Evolutionary conservation across 352 stramenopile species (phyloP).

Genomic region (Thalassiosira hispida): DNA sequence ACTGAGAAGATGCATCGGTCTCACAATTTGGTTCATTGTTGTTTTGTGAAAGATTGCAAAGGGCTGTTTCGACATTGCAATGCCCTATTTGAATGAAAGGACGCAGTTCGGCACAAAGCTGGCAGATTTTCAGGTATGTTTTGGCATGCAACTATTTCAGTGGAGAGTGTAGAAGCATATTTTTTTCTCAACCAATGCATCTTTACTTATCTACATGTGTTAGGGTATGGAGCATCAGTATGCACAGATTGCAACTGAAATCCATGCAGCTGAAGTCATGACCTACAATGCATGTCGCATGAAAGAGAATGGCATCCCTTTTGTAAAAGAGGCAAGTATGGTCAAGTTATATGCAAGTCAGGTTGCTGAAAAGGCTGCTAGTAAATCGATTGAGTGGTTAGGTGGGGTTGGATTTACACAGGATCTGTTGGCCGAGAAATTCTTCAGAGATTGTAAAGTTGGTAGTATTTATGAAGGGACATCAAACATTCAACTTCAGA

Average conservation of each 20-base stretch:
- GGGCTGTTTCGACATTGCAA: slow-evolving; percentile 93
- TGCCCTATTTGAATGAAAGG: slow-evolving; percentile 96
- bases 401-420: slow-evolving; percentile 96
- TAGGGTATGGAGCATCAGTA: slow-evolving; percentile 97
- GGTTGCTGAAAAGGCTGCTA: slow-evolving; percentile 94
- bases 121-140: slow-evolving; percentile 87
- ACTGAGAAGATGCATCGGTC: not conserved
- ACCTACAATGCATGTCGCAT: slow-evolving; percentile 94
- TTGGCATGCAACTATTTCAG: not conserved
- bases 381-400: slow-evolving; percentile 95
- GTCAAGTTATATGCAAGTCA: slow-evolving; percentile 94
- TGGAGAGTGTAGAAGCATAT: not conserved
- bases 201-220: slow-evolving; percentile 60
- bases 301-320: slow-evolving; percentile 93
- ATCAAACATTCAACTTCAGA: slow-evolving; percentile 96
- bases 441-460: slow-evolving; percentile 97
- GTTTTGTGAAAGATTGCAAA: slow-evolving; percentile 81
- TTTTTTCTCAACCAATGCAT: not conserved
- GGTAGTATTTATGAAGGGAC: slow-evolving; percentile 97
- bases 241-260: slow-evolving; percentile 93
- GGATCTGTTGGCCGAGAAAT: slow-evolving; percentile 94
- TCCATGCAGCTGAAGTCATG: slow-evolving; percentile 91
- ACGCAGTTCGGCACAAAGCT: slow-evolving; percentile 95
- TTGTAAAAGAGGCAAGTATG: slow-evolving; percentile 97
- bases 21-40: too few relatives aligned